A percentile compares a stretch with the other conserved stretches of the same genome.
Evolutionary conservation across 73 alveolate species (phyloP).

Genomic region (Loxodes magnus): DNA sequence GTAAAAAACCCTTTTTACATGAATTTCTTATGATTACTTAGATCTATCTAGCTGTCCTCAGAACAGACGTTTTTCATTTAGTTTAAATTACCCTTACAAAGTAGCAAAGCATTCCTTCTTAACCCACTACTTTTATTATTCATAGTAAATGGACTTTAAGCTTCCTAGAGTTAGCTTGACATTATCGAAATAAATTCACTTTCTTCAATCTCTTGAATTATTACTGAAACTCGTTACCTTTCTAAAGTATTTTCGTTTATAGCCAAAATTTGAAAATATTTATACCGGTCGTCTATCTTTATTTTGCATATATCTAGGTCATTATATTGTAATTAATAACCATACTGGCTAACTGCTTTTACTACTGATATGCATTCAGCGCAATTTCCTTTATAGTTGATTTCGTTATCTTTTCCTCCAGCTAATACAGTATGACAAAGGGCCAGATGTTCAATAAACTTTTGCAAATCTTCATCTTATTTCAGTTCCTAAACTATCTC

Average conservation of each 20-base stretch:
- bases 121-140: too few species aligned
- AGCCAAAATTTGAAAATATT: conserved; percentile 47
- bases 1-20: conserved; percentile 54
- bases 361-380: too few species aligned
- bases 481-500: too few species aligned
- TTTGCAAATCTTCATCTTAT: conserved; percentile 5
- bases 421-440: conserved; percentile 58
- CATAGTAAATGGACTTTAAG: too few species aligned
- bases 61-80: conserved; percentile 18
- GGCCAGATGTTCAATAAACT: conserved; percentile 36
- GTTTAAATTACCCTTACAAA: conserved; percentile 64
- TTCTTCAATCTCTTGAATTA: too few species aligned
- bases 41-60: not conserved
- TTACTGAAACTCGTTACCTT: conserved; percentile 87
- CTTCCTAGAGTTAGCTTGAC: too few species aligned
- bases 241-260: conserved; percentile 65
- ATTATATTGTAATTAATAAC: conserved; percentile 9
- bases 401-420: conserved; percentile 64
- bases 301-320: not conserved
- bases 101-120: conserved; percentile 5
- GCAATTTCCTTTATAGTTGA: too few species aligned
- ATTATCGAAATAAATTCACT: too few species aligned
- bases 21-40: conserved; percentile 12
- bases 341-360: conserved; percentile 30
- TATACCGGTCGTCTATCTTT: conserved; percentile 12